phyloP scores from a whole-genome alignment of 2,329 filamentous ascomycete genomes.

The Talaromyces marneffei region DNA sequence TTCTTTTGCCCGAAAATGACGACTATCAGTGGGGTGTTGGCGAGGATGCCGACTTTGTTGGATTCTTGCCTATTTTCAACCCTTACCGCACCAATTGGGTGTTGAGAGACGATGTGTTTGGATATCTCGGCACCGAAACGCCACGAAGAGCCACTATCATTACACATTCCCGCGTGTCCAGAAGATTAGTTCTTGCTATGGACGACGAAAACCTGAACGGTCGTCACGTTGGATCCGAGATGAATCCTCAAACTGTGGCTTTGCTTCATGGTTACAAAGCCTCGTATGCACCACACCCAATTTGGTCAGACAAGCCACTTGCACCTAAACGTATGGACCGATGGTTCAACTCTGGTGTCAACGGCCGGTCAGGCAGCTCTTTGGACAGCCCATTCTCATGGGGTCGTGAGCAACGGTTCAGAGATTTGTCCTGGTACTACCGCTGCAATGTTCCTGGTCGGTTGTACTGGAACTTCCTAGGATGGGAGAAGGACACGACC shows the following conservation, averaged over 20 bases:
- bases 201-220: conserved; percentile 65
- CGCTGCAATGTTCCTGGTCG: conserved; percentile 28
- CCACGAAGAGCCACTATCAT: conserved; percentile 72
- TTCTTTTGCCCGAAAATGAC: conserved; percentile 54
- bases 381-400: conserved; percentile 31
- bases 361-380: conserved; percentile 26
- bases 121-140: conserved; percentile 45
- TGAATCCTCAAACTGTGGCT: conserved; percentile 68
- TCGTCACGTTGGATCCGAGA: conserved; percentile 73
- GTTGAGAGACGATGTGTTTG: conserved; percentile 51
- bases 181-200: conserved; percentile 67
- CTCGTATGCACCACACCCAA: conserved; percentile 70
- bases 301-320: conserved; percentile 64
- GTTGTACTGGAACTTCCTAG: conserved; percentile 27
- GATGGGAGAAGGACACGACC: conserved; percentile 25
- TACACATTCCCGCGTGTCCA: conserved; percentile 60
- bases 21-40: conserved; percentile 71
- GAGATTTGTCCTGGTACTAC: conserved; percentile 32
- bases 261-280: conserved; percentile 74
- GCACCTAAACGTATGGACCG: conserved; percentile 23
- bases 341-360: conserved; percentile 29
- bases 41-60: conserved; percentile 86
- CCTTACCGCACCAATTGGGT: conserved; percentile 78
- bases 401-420: conserved; percentile 29
- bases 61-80: conserved; percentile 85